These are phyloP conservation scores for Myxozyma kluyveri DNA, from an alignment of 805 yeast genomes.

Conservation along the genomic window DNA sequence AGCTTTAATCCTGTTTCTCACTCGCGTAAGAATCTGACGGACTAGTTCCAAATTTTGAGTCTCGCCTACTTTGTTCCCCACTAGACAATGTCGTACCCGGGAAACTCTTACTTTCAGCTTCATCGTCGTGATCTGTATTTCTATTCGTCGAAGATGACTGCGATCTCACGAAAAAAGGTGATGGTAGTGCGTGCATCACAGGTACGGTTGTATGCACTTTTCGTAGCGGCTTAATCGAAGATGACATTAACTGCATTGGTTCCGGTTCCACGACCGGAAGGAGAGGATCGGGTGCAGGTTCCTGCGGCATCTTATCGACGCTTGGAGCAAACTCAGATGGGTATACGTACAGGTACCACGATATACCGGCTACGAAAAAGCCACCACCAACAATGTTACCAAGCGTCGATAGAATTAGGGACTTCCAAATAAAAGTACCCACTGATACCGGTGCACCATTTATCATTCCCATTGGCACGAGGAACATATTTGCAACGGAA, in stretches of 20 bases:
- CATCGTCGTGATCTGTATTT: neutral
- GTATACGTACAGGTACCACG: constrained; percentile 66
- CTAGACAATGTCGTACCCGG: too few species aligned
- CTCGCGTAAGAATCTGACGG: constrained; percentile 7
- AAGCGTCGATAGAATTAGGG: constrained; percentile 63
- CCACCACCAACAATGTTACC: constrained; percentile 83
- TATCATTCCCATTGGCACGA: constrained; percentile 62
- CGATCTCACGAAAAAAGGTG: too few species aligned
- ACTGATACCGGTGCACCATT: constrained; percentile 65
- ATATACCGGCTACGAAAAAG: constrained; percentile 59
- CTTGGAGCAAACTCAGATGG: constrained; percentile 33
- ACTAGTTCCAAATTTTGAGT: too few species aligned
- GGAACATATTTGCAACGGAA: constrained; percentile 77
- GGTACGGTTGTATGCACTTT: neutral
- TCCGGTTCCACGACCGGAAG: neutral
- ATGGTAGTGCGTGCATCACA: neutral
- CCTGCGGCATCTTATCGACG: neutral
- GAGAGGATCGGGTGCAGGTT: neutral
- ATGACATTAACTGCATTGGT: neutral
- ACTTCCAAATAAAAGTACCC: constrained; percentile 67
- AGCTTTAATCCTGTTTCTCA: too few species aligned
- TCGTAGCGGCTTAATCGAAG: neutral
- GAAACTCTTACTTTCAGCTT: neutral
- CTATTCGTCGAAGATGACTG: neutral
- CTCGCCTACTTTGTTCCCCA: too few species aligned